Base-by-base conservation (phyloP, 352 stramenopile species). In the Thalassiosira exigua region DNA sequence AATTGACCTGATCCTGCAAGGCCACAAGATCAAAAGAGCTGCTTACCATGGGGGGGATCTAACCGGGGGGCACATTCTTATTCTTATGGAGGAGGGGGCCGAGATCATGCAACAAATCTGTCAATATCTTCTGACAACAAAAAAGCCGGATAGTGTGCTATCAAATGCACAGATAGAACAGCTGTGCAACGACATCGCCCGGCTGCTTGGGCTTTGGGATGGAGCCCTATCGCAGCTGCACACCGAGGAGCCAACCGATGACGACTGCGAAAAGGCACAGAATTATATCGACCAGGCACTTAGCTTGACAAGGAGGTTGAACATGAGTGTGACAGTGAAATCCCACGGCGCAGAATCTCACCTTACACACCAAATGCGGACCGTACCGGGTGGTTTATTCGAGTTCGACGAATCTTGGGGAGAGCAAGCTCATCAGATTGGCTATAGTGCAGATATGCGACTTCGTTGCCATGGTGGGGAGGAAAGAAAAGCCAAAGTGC, bases 41-140 rank as follows among this genome's bases (percentile, higher is more conserved):
- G 53, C 53, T 39, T 62, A 62, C 53, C 53, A 62, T 46, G 53
- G 53, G 5, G 53, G 53, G 3, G 19, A 32, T 7, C 22, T 62
- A 22, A 39, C 32, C 39, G 53, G 53, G 36, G 53, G 32, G 11
- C 17, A 39, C 17, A 22, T 62, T n/a, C 17, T 19, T 2, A 62
- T 30, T 3, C 53, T 62, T n/a, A 62, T 62, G 53, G 19, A 39
- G 22, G 22, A 62, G 22, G 32, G 9, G 12, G 1, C 22, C 17
- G 14, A 39, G 17, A 44, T 62, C 7, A 62, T 62, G 53, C 11
- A 4, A 3, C 5, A 62, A 26, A 42, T 62, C 53, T 9, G 42
- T 27, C 3, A 32, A 21, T 22, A 27, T 17, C 21, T 62, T 12
- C 17, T 62, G 19, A 29, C 27, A 33, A 3, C 22, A 44, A 42